These are phyloP conservation scores for Chamaenerion angustifolium DNA, from an alignment of 345 rosid species.

Conservation along the genomic window DNA sequence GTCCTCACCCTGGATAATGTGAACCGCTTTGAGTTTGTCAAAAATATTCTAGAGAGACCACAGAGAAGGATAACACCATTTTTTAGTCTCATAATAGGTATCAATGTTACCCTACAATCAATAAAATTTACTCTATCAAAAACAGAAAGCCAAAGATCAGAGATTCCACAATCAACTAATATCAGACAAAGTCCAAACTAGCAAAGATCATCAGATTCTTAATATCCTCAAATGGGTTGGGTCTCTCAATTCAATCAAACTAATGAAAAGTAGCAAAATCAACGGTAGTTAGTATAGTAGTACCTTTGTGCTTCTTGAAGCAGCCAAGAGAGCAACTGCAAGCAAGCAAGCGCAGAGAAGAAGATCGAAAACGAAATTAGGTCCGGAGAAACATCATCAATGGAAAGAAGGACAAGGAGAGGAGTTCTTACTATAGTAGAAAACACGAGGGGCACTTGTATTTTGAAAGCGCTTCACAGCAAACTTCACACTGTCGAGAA, in stretches of 20 bases:
- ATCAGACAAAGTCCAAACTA: constrained; percentile 7
- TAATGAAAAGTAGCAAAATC: neutral
- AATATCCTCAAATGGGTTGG: too few relatives aligned
- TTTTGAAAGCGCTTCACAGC: constrained; percentile 44
- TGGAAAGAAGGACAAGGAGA: neutral
- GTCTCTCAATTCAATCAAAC: neutral
- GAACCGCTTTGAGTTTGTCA: too few relatives aligned
- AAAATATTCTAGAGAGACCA: too few relatives aligned
- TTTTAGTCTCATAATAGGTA: too few relatives aligned
- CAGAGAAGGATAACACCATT: too few relatives aligned
- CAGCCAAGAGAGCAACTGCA: constrained; percentile 57
- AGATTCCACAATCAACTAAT: too few relatives aligned
- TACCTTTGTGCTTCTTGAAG: constrained; percentile 36
- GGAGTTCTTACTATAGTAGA: constrained; percentile 19
- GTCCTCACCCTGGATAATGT: too few relatives aligned
- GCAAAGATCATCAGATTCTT: neutral
- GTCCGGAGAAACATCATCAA: neutral
- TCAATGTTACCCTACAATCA: too few relatives aligned
- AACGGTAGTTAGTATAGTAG: too few relatives aligned
- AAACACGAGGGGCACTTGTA: constrained; percentile 80
- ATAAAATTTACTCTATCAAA: too few relatives aligned
- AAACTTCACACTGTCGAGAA: constrained; percentile 36
- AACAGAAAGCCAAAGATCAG: too few relatives aligned
- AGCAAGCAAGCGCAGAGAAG: constrained; percentile 3
- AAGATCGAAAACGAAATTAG: neutral